Conservation (phyloP, 1,139 yeast genomes). For the Yamadazyma blattariae region DNA sequence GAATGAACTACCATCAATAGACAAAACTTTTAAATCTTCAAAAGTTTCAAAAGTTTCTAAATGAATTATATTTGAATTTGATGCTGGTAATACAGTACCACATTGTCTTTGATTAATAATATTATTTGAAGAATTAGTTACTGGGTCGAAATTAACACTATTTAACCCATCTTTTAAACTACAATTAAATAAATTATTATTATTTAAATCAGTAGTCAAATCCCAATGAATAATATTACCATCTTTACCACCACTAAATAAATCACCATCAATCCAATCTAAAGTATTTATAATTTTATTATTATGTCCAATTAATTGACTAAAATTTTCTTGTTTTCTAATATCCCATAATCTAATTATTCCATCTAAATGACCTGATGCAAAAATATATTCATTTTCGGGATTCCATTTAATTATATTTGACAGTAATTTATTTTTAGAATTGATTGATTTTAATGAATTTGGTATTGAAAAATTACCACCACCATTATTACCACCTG, state of each 20-base stretch:
- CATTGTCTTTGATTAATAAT: slow-evolving; percentile 48
- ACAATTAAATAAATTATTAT: slow-evolving; percentile 31
- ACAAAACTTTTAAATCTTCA: slow-evolving; percentile 38
- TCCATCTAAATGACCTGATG: slow-evolving; percentile 63
- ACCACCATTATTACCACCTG: no score
- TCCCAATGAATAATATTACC: slow-evolving; percentile 79
- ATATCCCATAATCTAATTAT: slow-evolving; percentile 74
- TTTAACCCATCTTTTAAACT: slow-evolving; percentile 47
- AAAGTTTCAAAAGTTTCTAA: slow-evolving; percentile 34
- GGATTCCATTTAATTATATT: slow-evolving; percentile 64
- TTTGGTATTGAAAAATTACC: slow-evolving; percentile 37
- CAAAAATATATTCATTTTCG: slow-evolving; percentile 55
- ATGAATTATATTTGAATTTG: slow-evolving; percentile 47
- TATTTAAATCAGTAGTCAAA: slow-evolving; percentile 30
- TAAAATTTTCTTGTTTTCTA: slow-evolving; percentile 55
- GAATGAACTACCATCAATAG: slow-evolving; percentile 54
- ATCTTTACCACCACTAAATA: slow-evolving; percentile 67
- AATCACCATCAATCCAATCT: slow-evolving; percentile 60
- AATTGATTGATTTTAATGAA: slow-evolving; percentile 13
- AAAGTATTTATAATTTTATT: slow-evolving; percentile 50
- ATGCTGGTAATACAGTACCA: slow-evolving; percentile 60
- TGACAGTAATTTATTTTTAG: slow-evolving; percentile 21
- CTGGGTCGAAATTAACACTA: slow-evolving; percentile 37
- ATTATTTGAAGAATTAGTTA: slow-evolving; percentile 28
- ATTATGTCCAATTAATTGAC: slow-evolving; percentile 54